These are phyloP conservation scores for Pyrus hybrid DNA, from an alignment of 331 rosid genomes.

Conservation along the genomic window DNA sequence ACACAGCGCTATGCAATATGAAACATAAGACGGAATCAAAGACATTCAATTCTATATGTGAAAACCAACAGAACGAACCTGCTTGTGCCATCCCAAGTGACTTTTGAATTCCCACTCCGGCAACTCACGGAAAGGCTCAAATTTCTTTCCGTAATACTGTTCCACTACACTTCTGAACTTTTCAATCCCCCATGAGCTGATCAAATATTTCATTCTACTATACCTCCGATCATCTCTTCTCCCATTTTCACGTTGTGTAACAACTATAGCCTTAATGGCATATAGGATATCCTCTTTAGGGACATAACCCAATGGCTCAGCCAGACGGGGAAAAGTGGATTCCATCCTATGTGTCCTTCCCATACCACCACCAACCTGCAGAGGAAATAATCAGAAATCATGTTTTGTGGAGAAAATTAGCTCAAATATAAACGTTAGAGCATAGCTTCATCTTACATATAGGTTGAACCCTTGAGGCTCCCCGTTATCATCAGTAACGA, in stretches of 20 bases:
- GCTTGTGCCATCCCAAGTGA: conserved; percentile 96
- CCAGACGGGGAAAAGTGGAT: conserved; percentile 80
- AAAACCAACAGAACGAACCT: conserved; percentile 46
- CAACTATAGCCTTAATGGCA: conserved; percentile 96
- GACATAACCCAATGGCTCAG: conserved; percentile 81
- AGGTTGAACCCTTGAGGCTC: conserved; percentile 91
- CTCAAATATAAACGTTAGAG: background rate
- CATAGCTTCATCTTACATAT: conserved; percentile 55
- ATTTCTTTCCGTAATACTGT: conserved; percentile 80
- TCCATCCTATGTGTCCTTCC: conserved; percentile 96
- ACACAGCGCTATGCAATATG: background rate
- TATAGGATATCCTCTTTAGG: conserved; percentile 92
- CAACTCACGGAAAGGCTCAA: conserved; percentile 65
- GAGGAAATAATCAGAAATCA: conserved; percentile 12
- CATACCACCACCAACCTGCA: conserved; percentile 99
- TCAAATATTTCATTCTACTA: conserved; percentile 91
- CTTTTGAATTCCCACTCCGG: conserved; percentile 95
- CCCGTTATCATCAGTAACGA: conserved; percentile 67
- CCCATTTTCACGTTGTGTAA: conserved; percentile 89
- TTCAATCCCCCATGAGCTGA: conserved; percentile 95
- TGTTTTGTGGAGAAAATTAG: background rate
- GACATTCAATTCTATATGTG: background rate
- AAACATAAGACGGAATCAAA: background rate
- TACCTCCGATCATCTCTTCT: conserved; percentile 96
- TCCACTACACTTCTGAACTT: conserved; percentile 74